Percentiles rank a stretch among this genome's conserved stretches.
phyloP scores from a whole-genome alignment of 2,329 filamentous ascomycete genomes.

The Fonsecaea nubica region DNA sequence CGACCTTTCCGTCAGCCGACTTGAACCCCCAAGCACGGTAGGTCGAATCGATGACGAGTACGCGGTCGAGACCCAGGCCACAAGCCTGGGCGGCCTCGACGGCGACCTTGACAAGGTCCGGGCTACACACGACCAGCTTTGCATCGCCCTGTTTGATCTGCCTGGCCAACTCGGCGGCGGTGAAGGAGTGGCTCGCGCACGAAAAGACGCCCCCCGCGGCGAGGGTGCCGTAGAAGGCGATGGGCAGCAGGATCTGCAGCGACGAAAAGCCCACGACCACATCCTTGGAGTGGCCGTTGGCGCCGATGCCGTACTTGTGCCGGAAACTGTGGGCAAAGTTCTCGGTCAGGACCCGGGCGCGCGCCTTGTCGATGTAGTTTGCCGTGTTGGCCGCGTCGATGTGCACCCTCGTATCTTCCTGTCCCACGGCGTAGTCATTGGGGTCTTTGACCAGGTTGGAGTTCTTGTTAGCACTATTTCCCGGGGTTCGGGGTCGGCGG shows the following conservation, averaged over 20 bases:
- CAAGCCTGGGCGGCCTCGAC: slow-evolving; percentile 58
- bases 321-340: slow-evolving; percentile 65
- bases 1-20: background rate
- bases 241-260: slow-evolving; percentile 62
- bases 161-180: slow-evolving; percentile 58
- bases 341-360: slow-evolving; percentile 57
- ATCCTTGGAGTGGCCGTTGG: slow-evolving; percentile 56
- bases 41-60: slow-evolving; percentile 60
- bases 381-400: slow-evolving; percentile 1
- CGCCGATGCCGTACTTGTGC: slow-evolving; percentile 59
- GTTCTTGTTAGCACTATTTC: background rate
- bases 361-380: slow-evolving; percentile 48
- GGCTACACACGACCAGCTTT: slow-evolving; percentile 56
- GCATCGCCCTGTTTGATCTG: slow-evolving; percentile 54
- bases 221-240: slow-evolving; percentile 63
- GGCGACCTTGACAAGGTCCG: slow-evolving; percentile 56
- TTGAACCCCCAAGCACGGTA: slow-evolving; percentile 20
- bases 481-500: background rate
- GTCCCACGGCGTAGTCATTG: background rate
- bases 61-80: slow-evolving; percentile 51
- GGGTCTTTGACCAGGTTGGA: background rate
- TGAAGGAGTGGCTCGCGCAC: slow-evolving; percentile 59
- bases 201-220: slow-evolving; percentile 68
- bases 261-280: slow-evolving; percentile 64
- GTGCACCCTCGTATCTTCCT: background rate